Evolutionary conservation across 352 stramenopile species (phyloP), one percentile per base, ranked within the genome.

Genomic region (Globisporangium echinulatum): DNA sequence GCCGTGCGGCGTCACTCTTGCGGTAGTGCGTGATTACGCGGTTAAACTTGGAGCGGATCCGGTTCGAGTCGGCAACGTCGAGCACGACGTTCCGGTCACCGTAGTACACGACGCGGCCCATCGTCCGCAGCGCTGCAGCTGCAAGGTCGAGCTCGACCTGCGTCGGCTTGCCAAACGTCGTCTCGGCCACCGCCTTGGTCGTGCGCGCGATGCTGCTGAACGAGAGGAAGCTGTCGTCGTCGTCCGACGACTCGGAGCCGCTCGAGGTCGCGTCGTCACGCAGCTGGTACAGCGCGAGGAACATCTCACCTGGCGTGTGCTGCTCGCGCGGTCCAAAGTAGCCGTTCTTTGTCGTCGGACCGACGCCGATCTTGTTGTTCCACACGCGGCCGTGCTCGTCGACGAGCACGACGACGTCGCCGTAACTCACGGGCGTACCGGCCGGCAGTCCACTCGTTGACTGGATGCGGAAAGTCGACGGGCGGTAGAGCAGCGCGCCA

Each of bases 281-380:
- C 49, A 87, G 56, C 62, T 90, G 79, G 49, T 89, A 84, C 61
- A 94, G 85, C 7, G 79, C 83, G 37, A 94, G 62, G 61, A 87
- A 85, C 85, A 94, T 94, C 56, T 91, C 82, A 2, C 82, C 82
- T 0, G 82, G 77, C 0, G 70, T 79, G 52, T 92, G 88, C 17
- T 69, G 67, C 33, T 87, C 83, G 47, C 84, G 86, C 2, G 80
- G 80, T 7, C 82, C 78, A 60, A 94, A 87, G 69, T 85, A 88
- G 5, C 85, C 85, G 54, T 89, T 90, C 61, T 84, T 82, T n/a
- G 78, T 86, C 39, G 79, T 88, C 3, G 82, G 82, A 0, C 79
- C 79, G 6, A 84, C 70, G 52, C 85, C 79, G 60, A 90, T 89
- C 59, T 94, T 94, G 75, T 92, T 94, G 71, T 94, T 94, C 85